Percentiles rank a stretch among this genome's conserved stretches.
These are phyloP conservation scores for Juglanconis oblonga DNA, from an alignment of 2,329 filamentous ascomycete genomes.

Conservation along the genomic window DNA sequence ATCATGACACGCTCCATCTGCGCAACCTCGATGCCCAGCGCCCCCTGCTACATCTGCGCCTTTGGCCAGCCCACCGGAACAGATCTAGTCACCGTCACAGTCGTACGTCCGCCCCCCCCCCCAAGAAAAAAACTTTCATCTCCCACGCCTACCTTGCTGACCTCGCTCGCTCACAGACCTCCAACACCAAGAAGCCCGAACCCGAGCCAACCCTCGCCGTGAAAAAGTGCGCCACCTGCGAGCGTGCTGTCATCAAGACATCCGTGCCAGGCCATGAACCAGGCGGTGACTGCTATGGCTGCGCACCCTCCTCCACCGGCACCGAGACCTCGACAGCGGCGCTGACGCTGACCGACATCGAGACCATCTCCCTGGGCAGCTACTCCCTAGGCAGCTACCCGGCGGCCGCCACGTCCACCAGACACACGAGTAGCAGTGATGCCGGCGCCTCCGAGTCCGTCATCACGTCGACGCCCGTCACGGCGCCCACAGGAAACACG, in stretches of 20 bases:
- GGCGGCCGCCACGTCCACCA: neutral
- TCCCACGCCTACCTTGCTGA: neutral
- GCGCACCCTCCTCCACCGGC: constrained; percentile 18
- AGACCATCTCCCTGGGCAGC: constrained; percentile 2
- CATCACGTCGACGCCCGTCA: neutral
- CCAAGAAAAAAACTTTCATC: neutral
- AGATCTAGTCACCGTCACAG: constrained; percentile 25
- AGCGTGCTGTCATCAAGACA: constrained; percentile 22
- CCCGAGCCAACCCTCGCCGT: constrained; percentile 23
- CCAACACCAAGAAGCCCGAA: constrained; percentile 19
- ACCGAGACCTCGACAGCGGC: neutral
- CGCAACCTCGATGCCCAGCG: constrained; percentile 23
- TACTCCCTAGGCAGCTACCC: neutral
- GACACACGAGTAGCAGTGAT: neutral
- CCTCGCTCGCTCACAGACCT: constrained; percentile 18
- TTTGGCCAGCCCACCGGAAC: constrained; percentile 20
- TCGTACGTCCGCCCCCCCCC: constrained; percentile 18
- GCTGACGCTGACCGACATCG: constrained; percentile 2
- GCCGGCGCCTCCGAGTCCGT: neutral
- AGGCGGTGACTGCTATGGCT: constrained; percentile 24
- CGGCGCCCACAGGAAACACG: neutral
- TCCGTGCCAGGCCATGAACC: constrained; percentile 24
- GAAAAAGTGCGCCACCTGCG: constrained; percentile 25
- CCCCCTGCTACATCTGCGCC: constrained; percentile 30
- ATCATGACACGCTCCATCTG: constrained; percentile 28